These are phyloP conservation scores for Fusarium buxicola DNA, from an alignment of 2,329 filamentous ascomycete genomes.

Conservation along the genomic window DNA sequence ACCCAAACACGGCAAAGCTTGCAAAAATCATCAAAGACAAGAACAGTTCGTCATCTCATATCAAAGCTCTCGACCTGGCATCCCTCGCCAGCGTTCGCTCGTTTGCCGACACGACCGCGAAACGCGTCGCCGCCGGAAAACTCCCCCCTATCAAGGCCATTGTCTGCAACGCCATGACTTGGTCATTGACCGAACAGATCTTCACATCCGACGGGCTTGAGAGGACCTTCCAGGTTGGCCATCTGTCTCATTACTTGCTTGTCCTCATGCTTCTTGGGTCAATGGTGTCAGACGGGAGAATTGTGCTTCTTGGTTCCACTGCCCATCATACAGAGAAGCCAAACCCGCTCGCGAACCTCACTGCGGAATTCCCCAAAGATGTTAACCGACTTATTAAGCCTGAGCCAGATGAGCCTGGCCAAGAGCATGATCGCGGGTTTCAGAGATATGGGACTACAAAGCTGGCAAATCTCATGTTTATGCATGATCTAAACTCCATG, in stretches of 20 bases:
- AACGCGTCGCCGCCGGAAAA: not conserved
- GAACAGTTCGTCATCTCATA: not conserved
- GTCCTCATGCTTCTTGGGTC: slow-evolving; percentile 35
- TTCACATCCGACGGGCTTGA: slow-evolving; percentile 32
- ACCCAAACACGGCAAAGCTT: slow-evolving; percentile 48
- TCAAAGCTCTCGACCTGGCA: slow-evolving; percentile 35
- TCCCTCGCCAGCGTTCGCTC: slow-evolving; percentile 4
- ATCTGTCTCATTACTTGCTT: slow-evolving; percentile 38
- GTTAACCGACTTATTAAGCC: slow-evolving; percentile 18
- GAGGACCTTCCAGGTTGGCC: slow-evolving; percentile 36
- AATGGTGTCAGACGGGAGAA: slow-evolving; percentile 21
- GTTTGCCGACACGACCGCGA: slow-evolving; percentile 18
- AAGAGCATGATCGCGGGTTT: slow-evolving; percentile 38
- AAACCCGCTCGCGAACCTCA: slow-evolving; percentile 26
- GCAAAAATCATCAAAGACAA: slow-evolving; percentile 32
- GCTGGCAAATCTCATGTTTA: slow-evolving; percentile 43
- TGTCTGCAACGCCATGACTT: slow-evolving; percentile 38
- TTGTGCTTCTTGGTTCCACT: slow-evolving; percentile 33
- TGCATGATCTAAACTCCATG: slow-evolving; percentile 39
- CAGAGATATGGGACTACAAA: slow-evolving; percentile 41
- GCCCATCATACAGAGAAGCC: slow-evolving; percentile 26
- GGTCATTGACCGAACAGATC: slow-evolving; percentile 19
- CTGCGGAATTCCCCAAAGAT: slow-evolving; percentile 23
- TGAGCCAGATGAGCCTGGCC: slow-evolving; percentile 1
- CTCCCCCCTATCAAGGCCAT: slow-evolving; percentile 33